phyloP scores from a whole-genome alignment of 1,284 basidiomycete species.

The Farysia itapuensis region DNA sequence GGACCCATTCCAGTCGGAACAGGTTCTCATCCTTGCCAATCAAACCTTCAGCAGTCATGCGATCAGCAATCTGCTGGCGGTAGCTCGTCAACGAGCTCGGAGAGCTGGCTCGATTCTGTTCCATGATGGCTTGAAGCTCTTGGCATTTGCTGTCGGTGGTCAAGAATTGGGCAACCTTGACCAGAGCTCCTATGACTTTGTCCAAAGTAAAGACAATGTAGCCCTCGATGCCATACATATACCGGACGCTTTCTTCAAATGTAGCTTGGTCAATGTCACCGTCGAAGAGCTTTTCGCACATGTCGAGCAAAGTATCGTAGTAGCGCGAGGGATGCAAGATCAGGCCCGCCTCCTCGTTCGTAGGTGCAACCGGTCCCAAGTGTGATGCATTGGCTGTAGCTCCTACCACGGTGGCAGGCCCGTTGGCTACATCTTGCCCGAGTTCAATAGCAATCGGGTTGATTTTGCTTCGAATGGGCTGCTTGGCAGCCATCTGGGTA shows the following conservation, averaged over 20 bases:
- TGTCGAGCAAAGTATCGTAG: slow-evolving; percentile 84
- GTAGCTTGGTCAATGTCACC: slow-evolving; percentile 83
- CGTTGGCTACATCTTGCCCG: slow-evolving; percentile 66
- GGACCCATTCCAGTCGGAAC: slow-evolving; percentile 82
- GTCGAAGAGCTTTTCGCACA: slow-evolving; percentile 92
- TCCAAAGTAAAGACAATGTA: slow-evolving; percentile 92
- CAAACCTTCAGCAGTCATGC: slow-evolving; percentile 78
- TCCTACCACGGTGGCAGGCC: slow-evolving; percentile 58
- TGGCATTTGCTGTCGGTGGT: slow-evolving; percentile 79
- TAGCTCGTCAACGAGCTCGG: slow-evolving; percentile 63
- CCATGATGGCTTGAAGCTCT: slow-evolving; percentile 77
- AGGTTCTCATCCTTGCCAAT: slow-evolving; percentile 86
- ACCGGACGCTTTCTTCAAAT: slow-evolving; percentile 92
- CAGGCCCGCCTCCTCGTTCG: slow-evolving; percentile 50
- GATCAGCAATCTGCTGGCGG: slow-evolving; percentile 80
- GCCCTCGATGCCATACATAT: slow-evolving; percentile 94
- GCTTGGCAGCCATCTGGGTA: slow-evolving; percentile 61
- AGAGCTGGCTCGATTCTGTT: slow-evolving; percentile 60
- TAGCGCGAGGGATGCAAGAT: slow-evolving; percentile 64
- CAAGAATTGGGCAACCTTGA: slow-evolving; percentile 68
- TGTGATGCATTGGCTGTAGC: slow-evolving; percentile 30
- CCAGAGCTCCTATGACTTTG: slow-evolving; percentile 72
- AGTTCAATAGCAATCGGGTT: slow-evolving; percentile 67
- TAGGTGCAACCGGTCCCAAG: slow-evolving; percentile 27
- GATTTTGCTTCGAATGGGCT: slow-evolving; percentile 60